These are phyloP conservation scores for Plasmodium knowlesi DNA, from an alignment of 169 alveolate genomes.

Conservation along the genomic window DNA sequence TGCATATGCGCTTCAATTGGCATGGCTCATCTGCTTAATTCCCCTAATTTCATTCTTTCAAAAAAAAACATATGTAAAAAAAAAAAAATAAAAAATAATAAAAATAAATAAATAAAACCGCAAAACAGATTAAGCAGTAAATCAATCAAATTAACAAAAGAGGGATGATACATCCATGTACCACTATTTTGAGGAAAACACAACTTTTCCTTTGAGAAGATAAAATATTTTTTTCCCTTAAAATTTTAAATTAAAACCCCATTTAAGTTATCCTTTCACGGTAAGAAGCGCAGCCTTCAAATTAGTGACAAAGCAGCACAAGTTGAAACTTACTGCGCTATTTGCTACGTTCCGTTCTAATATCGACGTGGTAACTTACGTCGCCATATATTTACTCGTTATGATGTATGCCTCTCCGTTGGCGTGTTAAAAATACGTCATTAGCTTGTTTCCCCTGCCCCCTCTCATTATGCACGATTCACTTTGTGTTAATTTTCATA, in stretches of 20 bases:
- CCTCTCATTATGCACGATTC: neutral
- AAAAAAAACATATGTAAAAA: neutral
- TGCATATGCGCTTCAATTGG: neutral
- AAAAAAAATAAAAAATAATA: neutral
- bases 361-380: neutral
- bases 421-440: neutral
- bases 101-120: neutral
- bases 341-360: neutral
- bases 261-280: neutral
- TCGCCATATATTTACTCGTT: neutral
- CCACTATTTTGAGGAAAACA: neutral
- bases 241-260: neutral
- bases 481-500: neutral
- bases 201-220: neutral
- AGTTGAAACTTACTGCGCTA: neutral
- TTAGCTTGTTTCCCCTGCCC: neutral
- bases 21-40: neutral
- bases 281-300: neutral
- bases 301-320: neutral
- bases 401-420: neutral
- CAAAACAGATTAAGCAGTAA: neutral
- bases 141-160: neutral
- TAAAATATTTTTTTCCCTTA: neutral
- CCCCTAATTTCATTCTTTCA: neutral
- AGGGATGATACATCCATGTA: neutral